These are phyloP conservation scores for Tylopilus felleus DNA, from an alignment of 768 basidiomycete genomes.

Conservation along the genomic window DNA sequence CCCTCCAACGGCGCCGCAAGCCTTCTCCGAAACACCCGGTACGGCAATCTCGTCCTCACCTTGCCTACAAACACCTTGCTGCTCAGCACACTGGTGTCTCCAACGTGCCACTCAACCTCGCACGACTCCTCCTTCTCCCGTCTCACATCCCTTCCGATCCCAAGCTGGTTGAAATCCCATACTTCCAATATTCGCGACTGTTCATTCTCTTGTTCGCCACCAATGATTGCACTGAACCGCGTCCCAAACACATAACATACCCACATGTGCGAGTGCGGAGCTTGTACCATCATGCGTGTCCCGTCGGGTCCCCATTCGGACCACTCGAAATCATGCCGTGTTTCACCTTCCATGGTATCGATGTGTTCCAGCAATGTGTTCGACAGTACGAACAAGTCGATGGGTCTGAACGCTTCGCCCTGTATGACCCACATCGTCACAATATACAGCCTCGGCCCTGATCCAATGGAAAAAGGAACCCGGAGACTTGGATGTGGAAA, in stretches of 20 bases:
- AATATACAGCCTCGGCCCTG: slow-evolving; percentile 43
- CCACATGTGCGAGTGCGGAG: slow-evolving; percentile 44
- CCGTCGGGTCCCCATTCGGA: slow-evolving; percentile 48
- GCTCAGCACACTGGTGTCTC: slow-evolving; percentile 24
- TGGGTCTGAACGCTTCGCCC: slow-evolving; percentile 24
- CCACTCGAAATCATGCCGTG: slow-evolving; percentile 39
- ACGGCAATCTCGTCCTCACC: slow-evolving; percentile 47
- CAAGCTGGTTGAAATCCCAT: slow-evolving; percentile 52
- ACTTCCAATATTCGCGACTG: slow-evolving; percentile 32
- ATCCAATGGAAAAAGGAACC: slow-evolving; percentile 48
- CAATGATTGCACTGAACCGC: slow-evolving; percentile 36
- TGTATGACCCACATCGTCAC: slow-evolving; percentile 41
- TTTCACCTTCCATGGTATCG: slow-evolving; percentile 13
- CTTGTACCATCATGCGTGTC: slow-evolving; percentile 40
- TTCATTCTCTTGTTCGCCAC: slow-evolving; percentile 12
- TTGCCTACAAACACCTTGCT: slow-evolving; percentile 39
- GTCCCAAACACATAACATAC: slow-evolving; percentile 57
- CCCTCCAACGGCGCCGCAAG: slow-evolving; percentile 12
- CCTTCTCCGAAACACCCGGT: slow-evolving; percentile 33
- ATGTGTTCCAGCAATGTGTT: slow-evolving; percentile 33
- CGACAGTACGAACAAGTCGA: slow-evolving; percentile 45
- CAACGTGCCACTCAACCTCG: slow-evolving; percentile 24
- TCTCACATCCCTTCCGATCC: slow-evolving; percentile 29
- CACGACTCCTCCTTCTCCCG: neutral
- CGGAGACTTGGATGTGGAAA: slow-evolving; percentile 29